These are phyloP conservation scores for Protea cynaroides DNA, from an alignment of 164 flowering plant species.

Conservation along the genomic window DNA sequence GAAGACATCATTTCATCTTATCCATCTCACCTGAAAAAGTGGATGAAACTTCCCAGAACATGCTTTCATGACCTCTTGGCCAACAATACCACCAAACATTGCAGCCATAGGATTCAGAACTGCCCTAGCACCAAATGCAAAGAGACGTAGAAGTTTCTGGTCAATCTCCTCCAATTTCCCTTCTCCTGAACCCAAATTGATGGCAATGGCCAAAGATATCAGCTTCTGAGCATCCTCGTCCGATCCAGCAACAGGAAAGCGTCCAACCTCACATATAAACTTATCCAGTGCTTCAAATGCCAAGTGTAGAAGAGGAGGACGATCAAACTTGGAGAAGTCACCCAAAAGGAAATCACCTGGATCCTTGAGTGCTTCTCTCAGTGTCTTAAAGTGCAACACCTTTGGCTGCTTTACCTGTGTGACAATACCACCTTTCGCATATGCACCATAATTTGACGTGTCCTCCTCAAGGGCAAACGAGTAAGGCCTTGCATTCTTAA, in stretches of 20 bases:
- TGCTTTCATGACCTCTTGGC: constrained; percentile 88
- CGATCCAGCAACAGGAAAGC: constrained; percentile 78
- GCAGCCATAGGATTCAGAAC: constrained; percentile 95
- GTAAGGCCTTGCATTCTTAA: constrained; percentile 66
- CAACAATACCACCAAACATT: constrained; percentile 92
- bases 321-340: constrained; percentile 81
- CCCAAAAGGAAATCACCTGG: constrained; percentile 83
- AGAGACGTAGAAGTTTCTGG: constrained; percentile 50
- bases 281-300: constrained; percentile 79
- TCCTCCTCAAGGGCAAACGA: constrained; percentile 77
- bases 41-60: constrained; percentile 97
- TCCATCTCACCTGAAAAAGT: constrained; percentile 56
- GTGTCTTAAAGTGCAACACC: constrained; percentile 61
- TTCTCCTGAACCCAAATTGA: constrained; percentile 53
- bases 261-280: constrained; percentile 46
- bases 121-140: constrained; percentile 84
- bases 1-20: too few relatives aligned
- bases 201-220: constrained; percentile 32
- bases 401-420: constrained; percentile 88
- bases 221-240: constrained; percentile 78
- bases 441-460: constrained; percentile 58
- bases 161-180: constrained; percentile 51
- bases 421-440: constrained; percentile 80
- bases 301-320: constrained; percentile 73
- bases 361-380: constrained; percentile 59